These are phyloP conservation scores for Smallanthus sonchifolius DNA, from an alignment of 129 eudicot species.

Conservation along the genomic window DNA sequence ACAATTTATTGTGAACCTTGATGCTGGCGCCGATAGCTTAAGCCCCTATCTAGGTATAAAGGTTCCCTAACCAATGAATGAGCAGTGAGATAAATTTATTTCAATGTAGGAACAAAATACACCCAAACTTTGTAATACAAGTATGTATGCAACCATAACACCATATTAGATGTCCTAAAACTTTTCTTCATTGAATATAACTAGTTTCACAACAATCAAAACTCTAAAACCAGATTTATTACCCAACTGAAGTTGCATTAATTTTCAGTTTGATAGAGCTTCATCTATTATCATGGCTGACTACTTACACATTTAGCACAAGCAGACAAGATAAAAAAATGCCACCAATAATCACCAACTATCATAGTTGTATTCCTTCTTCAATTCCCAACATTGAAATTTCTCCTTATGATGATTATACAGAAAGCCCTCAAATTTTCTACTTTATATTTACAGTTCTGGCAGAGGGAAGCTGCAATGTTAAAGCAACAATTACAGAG, in stretches of 20 bases:
- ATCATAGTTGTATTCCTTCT: background rate
- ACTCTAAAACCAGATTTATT: background rate
- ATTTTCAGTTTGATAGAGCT: background rate
- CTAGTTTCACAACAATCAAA: background rate
- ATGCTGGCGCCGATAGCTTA: no score
- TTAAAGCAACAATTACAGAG: constrained; percentile 68
- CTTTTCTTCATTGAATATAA: background rate
- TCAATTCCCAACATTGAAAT: background rate
- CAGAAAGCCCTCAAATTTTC: constrained; percentile 2
- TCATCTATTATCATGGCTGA: background rate
- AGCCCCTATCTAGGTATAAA: background rate
- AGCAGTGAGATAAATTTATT: background rate
- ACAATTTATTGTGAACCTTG: background rate
- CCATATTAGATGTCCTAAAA: background rate
- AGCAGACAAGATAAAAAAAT: background rate
- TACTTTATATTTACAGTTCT: constrained; percentile 40
- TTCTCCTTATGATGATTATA: background rate
- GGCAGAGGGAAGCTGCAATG: constrained; percentile 80
- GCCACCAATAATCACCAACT: background rate
- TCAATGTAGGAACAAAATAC: background rate
- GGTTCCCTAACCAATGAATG: background rate
- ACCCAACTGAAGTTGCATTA: background rate
- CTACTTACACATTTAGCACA: background rate
- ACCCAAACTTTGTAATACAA: background rate
- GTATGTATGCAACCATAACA: background rate